Evolutionary conservation across 345 rosid species (phyloP).

Genomic region (Rhizophora mangle): DNA sequence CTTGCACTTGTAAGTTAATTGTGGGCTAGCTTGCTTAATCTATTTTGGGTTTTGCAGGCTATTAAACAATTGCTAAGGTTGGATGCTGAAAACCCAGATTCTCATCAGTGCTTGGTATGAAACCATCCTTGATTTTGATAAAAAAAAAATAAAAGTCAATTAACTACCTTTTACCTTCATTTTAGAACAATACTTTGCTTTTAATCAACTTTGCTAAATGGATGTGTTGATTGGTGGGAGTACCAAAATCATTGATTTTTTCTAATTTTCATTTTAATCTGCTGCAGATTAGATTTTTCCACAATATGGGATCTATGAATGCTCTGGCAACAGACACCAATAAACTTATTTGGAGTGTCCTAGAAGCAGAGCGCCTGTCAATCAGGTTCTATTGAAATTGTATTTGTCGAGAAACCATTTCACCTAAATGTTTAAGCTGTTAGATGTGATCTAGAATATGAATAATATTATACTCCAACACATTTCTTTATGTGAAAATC

Average conservation of each 20-base stretch:
- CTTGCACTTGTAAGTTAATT: background rate
- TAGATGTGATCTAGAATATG: too few species aligned
- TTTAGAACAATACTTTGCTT: background rate
- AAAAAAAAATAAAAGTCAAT: background rate
- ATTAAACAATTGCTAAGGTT: conserved; percentile 77
- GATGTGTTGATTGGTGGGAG: background rate
- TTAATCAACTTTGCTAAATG: background rate
- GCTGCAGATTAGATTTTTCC: conserved; percentile 80
- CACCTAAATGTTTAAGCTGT: too few species aligned
- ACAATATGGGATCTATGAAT: conserved; percentile 54
- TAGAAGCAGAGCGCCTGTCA: conserved; percentile 82
- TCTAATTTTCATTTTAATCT: conserved; percentile 11
- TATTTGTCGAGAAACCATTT: too few species aligned
- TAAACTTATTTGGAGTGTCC: conserved; percentile 81
- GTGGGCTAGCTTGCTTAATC: background rate
- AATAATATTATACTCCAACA: too few species aligned
- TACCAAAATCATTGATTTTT: background rate
- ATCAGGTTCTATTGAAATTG: conserved; percentile 52
- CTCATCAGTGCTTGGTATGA: conserved; percentile 85
- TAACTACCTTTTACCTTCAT: background rate
- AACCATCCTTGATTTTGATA: background rate
- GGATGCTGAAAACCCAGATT: conserved; percentile 82
- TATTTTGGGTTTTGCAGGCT: conserved; percentile 44
- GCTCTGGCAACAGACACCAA: conserved; percentile 63
- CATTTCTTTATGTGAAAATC: too few species aligned